Conservation (phyloP, 305 asterid species). For the Fraxinus paxiana region DNA sequence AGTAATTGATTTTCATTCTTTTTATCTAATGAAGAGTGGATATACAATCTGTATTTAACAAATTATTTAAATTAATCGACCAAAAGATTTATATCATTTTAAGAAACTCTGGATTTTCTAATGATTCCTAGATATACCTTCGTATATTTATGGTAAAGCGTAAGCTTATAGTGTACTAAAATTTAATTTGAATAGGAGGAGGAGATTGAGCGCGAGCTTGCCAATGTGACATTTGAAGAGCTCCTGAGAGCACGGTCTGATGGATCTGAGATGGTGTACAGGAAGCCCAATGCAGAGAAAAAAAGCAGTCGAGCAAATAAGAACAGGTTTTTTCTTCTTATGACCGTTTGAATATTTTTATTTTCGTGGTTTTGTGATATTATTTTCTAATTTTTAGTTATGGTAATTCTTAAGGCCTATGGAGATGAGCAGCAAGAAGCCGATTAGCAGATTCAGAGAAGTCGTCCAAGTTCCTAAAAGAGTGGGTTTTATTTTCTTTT, state of each 20-base stretch:
- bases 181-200: conserved; percentile 33
- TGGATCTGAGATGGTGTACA: conserved; percentile 63
- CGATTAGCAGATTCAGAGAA: conserved; percentile 74
- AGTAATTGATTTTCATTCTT: not conserved
- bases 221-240: conserved; percentile 87
- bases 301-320: conserved; percentile 70
- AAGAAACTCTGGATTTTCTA: not conserved
- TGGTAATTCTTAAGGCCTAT: conserved; percentile 53
- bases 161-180: not conserved
- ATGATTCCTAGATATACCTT: not conserved
- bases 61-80: not conserved
- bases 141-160: not conserved
- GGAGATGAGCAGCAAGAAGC: conserved; percentile 90
- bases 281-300: conserved; percentile 42
- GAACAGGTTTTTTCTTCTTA: conserved; percentile 45
- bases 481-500: conserved; percentile 29
- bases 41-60: not conserved
- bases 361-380: not conserved
- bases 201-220: conserved; percentile 64
- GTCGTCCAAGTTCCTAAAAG: conserved; percentile 80
- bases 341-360: not conserved
- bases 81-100: not conserved
- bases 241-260: conserved; percentile 76
- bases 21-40: not conserved
- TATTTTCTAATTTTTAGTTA: not conserved